These are phyloP conservation scores for Camellia lanceoleosa DNA, from an alignment of 148 eudicot genomes.

Conservation along the genomic window DNA sequence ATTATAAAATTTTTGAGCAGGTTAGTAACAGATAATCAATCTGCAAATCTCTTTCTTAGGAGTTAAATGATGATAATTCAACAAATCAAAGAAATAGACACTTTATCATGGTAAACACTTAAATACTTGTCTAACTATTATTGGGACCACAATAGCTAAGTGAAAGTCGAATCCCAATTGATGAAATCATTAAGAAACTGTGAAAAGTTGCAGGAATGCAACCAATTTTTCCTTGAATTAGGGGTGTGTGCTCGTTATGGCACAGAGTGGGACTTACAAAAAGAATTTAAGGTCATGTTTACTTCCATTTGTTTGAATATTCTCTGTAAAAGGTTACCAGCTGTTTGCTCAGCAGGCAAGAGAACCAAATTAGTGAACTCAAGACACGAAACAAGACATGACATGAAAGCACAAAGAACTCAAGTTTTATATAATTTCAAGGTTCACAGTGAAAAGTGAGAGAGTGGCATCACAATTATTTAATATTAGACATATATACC, in stretches of 20 bases:
- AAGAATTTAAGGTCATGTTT: not conserved
- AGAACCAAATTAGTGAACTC: conserved; percentile 21
- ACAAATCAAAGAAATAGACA: not conserved
- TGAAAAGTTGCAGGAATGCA: conserved; percentile 5
- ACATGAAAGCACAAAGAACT: conserved; percentile 2
- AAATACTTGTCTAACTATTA: not conserved
- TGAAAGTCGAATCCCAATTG: not conserved
- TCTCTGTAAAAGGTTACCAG: conserved; percentile 8
- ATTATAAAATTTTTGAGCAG: not conserved
- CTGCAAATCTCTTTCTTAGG: not conserved
- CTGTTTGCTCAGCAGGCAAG: conserved; percentile 20
- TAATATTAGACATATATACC: not conserved
- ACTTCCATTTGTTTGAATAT: conserved; percentile 14
- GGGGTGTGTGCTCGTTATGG: not conserved
- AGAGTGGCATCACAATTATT: not conserved
- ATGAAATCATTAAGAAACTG: conserved; percentile 11
- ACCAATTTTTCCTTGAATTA: conserved; percentile 3
- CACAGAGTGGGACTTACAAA: not conserved
- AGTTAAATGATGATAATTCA: not conserved
- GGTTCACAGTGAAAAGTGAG: conserved; percentile 16
- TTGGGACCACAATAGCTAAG: not conserved
- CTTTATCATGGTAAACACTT: not conserved
- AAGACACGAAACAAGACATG: conserved; percentile 32
- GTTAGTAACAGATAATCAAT: not conserved
- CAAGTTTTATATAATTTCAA: conserved; percentile 13